Evolutionary conservation across 257 asterid species (phyloP).

Genomic region (Plectranthus barbatus): DNA sequence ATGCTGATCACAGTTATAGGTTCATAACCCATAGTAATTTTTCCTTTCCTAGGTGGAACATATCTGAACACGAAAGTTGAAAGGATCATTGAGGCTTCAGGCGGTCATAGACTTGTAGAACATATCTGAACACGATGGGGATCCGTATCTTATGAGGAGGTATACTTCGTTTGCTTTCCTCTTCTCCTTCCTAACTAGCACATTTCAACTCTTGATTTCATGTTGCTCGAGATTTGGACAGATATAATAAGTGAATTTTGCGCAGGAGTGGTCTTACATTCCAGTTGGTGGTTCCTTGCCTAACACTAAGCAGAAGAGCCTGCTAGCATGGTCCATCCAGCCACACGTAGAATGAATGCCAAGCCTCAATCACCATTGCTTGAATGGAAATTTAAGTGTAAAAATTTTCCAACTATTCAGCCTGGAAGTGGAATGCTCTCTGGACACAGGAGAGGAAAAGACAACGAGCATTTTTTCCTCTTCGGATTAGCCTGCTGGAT

Average conservation of each 20-base stretch:
- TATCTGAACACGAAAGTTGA: constrained; percentile 89
- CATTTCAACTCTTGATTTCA: not conserved
- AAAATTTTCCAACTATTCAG: constrained; percentile 26
- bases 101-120: constrained; percentile 83
- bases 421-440: constrained; percentile 97
- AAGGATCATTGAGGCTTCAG: constrained; percentile 64
- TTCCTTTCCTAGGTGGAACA: constrained; percentile 84
- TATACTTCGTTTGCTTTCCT: constrained; percentile 17
- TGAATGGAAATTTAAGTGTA: not conserved
- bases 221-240: not conserved
- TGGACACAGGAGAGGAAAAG: constrained; percentile 97
- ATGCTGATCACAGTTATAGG: constrained; percentile 6
- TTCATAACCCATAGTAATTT: constrained; percentile 32
- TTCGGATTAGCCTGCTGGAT: constrained; percentile 91
- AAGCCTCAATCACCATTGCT: not conserved
- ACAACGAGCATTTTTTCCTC: constrained; percentile 87
- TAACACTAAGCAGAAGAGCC: constrained; percentile 86
- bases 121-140: too few species aligned
- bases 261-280: constrained; percentile 97
- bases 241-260: constrained; percentile 1
- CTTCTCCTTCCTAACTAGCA: not conserved
- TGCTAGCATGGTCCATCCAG: constrained; percentile 99
- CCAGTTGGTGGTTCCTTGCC: constrained; percentile 99
- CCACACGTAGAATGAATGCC: constrained; percentile 65
- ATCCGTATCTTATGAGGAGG: constrained; percentile 91